A percentile compares a stretch with the other conserved stretches of the same genome.
Conservation (phyloP, 75 land plant genomes). For the Larix kaempferi region DNA sequence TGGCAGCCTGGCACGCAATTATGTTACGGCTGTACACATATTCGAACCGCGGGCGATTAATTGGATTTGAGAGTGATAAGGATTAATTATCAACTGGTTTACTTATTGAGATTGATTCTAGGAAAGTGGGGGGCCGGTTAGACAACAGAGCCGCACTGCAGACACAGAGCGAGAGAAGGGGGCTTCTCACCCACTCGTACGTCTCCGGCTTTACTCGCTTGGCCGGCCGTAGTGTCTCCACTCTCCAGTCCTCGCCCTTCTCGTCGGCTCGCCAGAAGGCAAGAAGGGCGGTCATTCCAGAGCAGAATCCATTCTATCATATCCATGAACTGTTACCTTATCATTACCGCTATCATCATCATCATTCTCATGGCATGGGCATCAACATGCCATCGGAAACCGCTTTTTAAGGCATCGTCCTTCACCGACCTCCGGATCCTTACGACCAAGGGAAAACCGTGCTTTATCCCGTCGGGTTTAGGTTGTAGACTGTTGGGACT, state of each 20-base stretch:
- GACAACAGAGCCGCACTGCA: slow-evolving; percentile 4
- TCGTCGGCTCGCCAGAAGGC: background rate
- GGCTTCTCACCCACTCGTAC: slow-evolving; percentile 1
- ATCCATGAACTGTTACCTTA: slow-evolving; percentile 6
- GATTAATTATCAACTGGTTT: background rate
- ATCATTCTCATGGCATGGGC: background rate
- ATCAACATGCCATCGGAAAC: background rate
- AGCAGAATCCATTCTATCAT: slow-evolving; percentile 10
- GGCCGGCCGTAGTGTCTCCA: background rate
- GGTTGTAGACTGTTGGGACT: background rate
- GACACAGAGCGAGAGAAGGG: background rate
- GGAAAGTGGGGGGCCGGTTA: background rate
- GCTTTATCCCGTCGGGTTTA: background rate
- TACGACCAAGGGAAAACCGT: background rate
- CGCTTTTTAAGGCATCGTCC: too few species aligned
- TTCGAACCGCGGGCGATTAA: background rate
- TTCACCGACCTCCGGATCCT: too few species aligned
- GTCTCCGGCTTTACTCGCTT: background rate
- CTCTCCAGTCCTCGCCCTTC: background rate
- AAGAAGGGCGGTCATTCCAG: background rate
- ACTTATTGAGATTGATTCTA: background rate
- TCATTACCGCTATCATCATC: background rate
- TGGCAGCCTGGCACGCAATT: background rate
- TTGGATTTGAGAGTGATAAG: background rate
- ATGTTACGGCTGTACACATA: too few species aligned